Conservation (phyloP, 1,139 yeast species). For the Taphrina wiesneri region DNA sequence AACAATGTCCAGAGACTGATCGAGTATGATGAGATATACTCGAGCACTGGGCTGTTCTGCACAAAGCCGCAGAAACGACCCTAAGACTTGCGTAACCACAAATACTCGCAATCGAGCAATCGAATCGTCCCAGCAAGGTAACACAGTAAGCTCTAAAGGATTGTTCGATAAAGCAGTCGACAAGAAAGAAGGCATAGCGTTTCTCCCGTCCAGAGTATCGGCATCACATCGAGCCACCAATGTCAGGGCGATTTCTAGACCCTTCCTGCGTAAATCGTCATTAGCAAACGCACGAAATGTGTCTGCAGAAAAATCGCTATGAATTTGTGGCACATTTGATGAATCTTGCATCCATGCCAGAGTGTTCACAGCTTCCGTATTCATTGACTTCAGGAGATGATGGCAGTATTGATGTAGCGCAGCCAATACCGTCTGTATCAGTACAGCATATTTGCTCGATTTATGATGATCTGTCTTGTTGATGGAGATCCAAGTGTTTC, state of each 20-base stretch:
- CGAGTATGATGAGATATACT: not conserved
- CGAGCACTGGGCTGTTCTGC: not conserved
- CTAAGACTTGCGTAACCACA: not conserved
- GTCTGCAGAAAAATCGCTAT: not conserved
- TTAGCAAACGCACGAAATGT: not conserved
- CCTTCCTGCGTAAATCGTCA: not conserved
- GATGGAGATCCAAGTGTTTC: not conserved
- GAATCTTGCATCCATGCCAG: not conserved
- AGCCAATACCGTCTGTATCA: not conserved
- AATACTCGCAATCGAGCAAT: not conserved
- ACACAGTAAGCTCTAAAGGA: not conserved
- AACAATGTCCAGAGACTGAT: not conserved
- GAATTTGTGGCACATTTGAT: not conserved
- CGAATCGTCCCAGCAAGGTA: not conserved
- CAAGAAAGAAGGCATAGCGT: not conserved
- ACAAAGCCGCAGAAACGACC: not conserved
- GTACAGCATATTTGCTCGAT: not conserved
- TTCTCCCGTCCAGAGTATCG: not conserved
- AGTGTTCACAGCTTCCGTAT: not conserved
- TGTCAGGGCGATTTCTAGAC: slow-evolving; percentile 2
- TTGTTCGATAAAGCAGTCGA: not conserved
- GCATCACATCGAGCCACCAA: slow-evolving; percentile 6
- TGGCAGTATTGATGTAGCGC: slow-evolving; percentile 11
- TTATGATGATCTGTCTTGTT: not conserved
- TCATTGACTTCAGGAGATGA: not conserved